Base-by-base conservation (phyloP, 768 basidiomycete genomes). In the Phaffia tasmanica region DNA sequence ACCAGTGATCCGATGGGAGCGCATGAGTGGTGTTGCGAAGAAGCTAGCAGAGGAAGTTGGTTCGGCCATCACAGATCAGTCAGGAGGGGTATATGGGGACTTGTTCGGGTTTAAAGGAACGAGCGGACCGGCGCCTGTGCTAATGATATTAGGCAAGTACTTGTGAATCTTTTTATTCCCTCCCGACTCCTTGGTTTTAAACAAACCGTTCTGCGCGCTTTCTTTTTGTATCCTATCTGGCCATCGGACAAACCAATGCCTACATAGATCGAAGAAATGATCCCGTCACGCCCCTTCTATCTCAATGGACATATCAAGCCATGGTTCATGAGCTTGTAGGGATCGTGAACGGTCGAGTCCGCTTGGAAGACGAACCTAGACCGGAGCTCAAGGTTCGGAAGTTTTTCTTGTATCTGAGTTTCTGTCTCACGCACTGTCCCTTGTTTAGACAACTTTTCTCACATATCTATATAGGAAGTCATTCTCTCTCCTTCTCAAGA, bases 261-360 rank as follows among this genome's bases (percentile, higher is more conserved):
- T 42, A 5, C 18, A 9, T 58, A 77, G 95, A 99, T 77, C 83
- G 95, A 69, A 81, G 94, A 70, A 97, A 95, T 76, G 95, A 99
- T 73, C 95, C 95, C 2, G 89, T 98, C 6, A 98, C 95, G 0
- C 95, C 95, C 4, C 78, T 98, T 48, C 81, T 98, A 35, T 90
- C 90, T 2, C 95, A 97, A 76, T 98, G 95, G 95, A 98, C 95
- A 29, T 98, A 98, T 78, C 94, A 98, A 75, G 95, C 94, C 1
- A 97, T 98, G 93, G 95, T 98, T 0, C 95, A 99, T 73, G 95
- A 98, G 75, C 80, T 95, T 18, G 78, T 98, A 8, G 87, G 88
- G 1, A 95, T 99, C 56, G 85, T 88, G 69, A 98, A 97, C 73
- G 94, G 94, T 23, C 82, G 95, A 66, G 92, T 98, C 55, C 83